A percentile compares a stretch with the other conserved stretches of the same genome.
These are phyloP conservation scores for Colletotrichum echinochloae DNA, from an alignment of 2,329 filamentous ascomycete genomes.

Conservation along the genomic window DNA sequence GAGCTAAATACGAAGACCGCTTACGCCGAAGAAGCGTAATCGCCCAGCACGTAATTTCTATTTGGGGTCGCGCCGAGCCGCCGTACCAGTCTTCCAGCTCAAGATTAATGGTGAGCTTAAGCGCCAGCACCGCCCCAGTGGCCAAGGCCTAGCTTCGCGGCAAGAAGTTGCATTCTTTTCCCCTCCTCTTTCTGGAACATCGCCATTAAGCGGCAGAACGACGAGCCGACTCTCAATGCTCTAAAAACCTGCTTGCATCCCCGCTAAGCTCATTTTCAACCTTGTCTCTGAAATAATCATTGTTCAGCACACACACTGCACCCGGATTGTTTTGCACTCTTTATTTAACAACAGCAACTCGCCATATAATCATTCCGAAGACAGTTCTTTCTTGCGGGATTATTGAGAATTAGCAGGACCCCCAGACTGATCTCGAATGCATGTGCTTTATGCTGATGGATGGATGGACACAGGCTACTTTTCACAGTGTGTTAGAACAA, in stretches of 20 bases:
- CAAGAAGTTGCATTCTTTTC: not conserved
- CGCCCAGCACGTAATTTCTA: not conserved
- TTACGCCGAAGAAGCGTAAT: not conserved
- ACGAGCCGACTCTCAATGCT: not conserved
- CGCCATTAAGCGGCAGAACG: not conserved
- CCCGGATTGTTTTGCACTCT: not conserved
- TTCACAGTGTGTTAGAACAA: not conserved
- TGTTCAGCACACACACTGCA: not conserved
- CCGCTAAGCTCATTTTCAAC: not conserved
- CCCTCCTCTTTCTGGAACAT: too few relatives aligned
- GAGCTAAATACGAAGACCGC: not conserved
- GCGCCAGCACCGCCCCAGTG: constrained; percentile 26
- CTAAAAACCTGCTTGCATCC: not conserved
- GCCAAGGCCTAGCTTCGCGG: not conserved
- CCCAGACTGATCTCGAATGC: not conserved
- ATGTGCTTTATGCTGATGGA: not conserved
- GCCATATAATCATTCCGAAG: not conserved
- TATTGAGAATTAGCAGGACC: not conserved
- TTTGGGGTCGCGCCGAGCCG: not conserved
- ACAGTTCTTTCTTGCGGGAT: not conserved
- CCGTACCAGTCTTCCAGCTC: not conserved
- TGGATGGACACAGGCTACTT: not conserved
- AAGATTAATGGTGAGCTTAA: not conserved
- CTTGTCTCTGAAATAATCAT: not conserved
- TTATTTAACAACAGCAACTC: not conserved